These are phyloP conservation scores for Ceratobasidium sp. DNA, from an alignment of 1,284 basidiomycete genomes.

Conservation along the genomic window DNA sequence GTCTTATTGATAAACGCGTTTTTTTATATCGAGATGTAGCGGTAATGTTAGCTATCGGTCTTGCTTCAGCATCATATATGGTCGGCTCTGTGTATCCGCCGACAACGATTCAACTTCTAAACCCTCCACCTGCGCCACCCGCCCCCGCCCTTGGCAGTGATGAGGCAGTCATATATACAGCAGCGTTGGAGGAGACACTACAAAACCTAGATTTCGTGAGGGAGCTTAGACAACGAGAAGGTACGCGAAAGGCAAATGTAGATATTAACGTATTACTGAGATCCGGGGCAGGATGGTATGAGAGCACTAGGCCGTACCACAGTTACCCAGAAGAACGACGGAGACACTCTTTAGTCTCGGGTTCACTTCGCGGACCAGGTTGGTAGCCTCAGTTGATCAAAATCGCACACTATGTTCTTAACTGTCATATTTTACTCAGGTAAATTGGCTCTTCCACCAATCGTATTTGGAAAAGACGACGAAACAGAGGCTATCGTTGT, in stretches of 20 bases:
- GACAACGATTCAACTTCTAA: conserved; percentile 70
- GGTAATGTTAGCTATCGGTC: conserved; percentile 43
- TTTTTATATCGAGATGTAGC: neutral
- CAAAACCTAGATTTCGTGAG: conserved; percentile 75
- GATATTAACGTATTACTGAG: too few relatives aligned
- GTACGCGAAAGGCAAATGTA: too few relatives aligned
- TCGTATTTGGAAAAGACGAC: conserved; percentile 81
- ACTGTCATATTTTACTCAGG: conserved; percentile 61
- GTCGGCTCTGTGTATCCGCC: conserved; percentile 76
- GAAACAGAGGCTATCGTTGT: conserved; percentile 79
- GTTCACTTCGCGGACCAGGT: conserved; percentile 82
- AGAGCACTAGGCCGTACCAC: conserved; percentile 49
- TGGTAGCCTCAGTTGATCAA: conserved; percentile 43
- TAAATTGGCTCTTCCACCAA: conserved; percentile 80
- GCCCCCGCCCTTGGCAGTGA: conserved; percentile 72
- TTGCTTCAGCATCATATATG: conserved; percentile 59
- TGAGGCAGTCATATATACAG: conserved; percentile 71
- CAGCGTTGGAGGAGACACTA: conserved; percentile 75
- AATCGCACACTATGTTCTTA: conserved; percentile 50
- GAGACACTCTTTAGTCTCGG: conserved; percentile 86
- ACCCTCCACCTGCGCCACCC: conserved; percentile 78
- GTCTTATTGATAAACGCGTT: neutral
- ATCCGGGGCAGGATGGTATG: conserved; percentile 49
- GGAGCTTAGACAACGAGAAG: conserved; percentile 62
- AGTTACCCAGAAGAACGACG: conserved; percentile 76